Evolutionary conservation across 306 rosid genomes (phyloP).

Genomic region (Pachyrhizus erosus): DNA sequence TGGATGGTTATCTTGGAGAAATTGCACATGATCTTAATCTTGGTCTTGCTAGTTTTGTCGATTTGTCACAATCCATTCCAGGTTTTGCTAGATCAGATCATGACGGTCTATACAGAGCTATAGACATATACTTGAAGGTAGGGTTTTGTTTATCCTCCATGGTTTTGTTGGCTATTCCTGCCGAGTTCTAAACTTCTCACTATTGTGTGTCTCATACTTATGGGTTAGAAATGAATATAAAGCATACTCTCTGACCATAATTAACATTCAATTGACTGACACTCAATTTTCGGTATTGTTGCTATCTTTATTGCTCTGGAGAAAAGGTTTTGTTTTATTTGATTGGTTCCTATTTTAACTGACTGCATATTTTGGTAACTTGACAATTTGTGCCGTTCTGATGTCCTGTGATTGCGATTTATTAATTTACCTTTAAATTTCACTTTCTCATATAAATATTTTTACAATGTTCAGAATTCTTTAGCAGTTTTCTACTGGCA

Average conservation of each 20-base stretch:
- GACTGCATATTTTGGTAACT: neutral
- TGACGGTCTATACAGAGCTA: slow-evolving; percentile 82
- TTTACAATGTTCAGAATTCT: neutral
- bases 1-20: slow-evolving; percentile 79
- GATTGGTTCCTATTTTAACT: neutral
- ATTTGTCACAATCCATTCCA: slow-evolving; percentile 72
- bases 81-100: slow-evolving; percentile 79
- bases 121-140: slow-evolving; percentile 89
- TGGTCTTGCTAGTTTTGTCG: slow-evolving; percentile 64
- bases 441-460: neutral
- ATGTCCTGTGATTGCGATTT: neutral
- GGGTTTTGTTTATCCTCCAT: neutral
- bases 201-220: neutral
- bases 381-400: neutral
- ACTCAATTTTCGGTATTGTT: neutral
- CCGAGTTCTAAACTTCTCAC: neutral
- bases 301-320: neutral
- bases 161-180: neutral
- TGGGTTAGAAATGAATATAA: neutral
- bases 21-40: slow-evolving; percentile 77
- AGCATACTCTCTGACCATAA: neutral
- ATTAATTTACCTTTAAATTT: neutral
- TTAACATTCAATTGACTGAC: neutral
- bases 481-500: neutral
- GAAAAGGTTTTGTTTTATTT: neutral